Evolutionary conservation across 116 monocot species (phyloP), one percentile per base, ranked within the genome.

Genomic region (Dioscorea cayenensis): DNA sequence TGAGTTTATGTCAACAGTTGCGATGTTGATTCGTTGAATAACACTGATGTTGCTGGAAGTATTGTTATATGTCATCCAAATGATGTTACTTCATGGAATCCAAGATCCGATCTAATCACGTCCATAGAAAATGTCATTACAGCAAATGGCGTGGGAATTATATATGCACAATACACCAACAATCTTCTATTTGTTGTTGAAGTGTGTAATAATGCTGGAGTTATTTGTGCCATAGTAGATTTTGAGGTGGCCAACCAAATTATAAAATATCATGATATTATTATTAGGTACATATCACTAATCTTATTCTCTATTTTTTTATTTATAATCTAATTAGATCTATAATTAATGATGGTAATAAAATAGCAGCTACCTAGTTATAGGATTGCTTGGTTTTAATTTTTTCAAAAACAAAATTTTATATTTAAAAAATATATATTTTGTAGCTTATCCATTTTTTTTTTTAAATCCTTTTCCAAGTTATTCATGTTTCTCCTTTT

Each of bases 141-240:
- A 4, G 78, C 69, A 0, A 81, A 81, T n/a, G 85, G 68, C 6
- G 14, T 16, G 7, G 82, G 82, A 2, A 14, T 82, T 22, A 81
- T 85, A 18, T 76, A 69, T 21, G 81, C 76, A 21, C 73, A 73
- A 20, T 85, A 81, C 75, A 78, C 78, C 2, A 78, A 60, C 19
- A 76, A 81, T 64, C 1, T 58, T 2, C 29, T 78, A 0, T 19
- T 25, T 1, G 19, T 29, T 16, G 49, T 67, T 23, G 29, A 66
- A 13, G 25, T 60, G 5, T 76, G 76, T 60, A n/a, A 38, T 3
- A n/a, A 1, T 49, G 29, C 51, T 38, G 23, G 60, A 16, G 6
- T 21, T 21, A 17, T 16, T 6, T 73, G 73, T 55, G 80, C 77
- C 51, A 4, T 72, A 0, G 83, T 87, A 38, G 87, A 87, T 72